Base-by-base conservation (phyloP, 2,329 filamentous ascomycete genomes). In the Ophiostoma populinum region DNA sequence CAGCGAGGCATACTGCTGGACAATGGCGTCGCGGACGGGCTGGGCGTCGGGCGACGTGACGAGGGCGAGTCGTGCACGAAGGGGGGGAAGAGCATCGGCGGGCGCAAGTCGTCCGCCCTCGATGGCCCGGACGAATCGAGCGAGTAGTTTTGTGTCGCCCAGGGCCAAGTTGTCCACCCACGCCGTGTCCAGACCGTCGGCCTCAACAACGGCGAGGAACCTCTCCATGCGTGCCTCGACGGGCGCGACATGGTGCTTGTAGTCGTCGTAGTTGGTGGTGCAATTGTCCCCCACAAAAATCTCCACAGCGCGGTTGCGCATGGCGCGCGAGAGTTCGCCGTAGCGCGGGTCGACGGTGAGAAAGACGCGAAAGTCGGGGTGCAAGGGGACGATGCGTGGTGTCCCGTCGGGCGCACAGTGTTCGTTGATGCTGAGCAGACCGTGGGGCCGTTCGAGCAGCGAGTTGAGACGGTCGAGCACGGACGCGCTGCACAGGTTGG, bases 391-490 rank as follows among this genome's bases (percentile, higher is more conserved):
- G 24, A 92, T 59, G 38, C 81, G 72, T 9, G 86, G 79, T 47
- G 81, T 75, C 21, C 87, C 87, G 48, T 87, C 75, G 8, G 74
- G 69, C 10, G 75, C 80, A 38, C 81, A 83, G 51, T 95, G 86
- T 52, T 98, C 90, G 47, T 94, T 95, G 51, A 98, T 79, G 46
- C 81, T 83, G 16, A 98, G 61, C 42, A 74, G 75, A 1, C 90
- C 90, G 48, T 86, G 77, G 0, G 85, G 86, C 1, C 54, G 49
- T 51, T 98, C 90, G 7, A 95, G 75, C 7, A 98, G 61, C 1
- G 90, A 95, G 53, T 98, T 98, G 34, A 98, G 61, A 42, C 92
- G 71, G 55, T 98, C 90, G 8, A 98, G 67, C 1, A 98, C 90
- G 6, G 87, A 93, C 17, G 87, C 79, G 48, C 80, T 94, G 58